Base-by-base conservation (phyloP, 257 asterid species). In the Scutellaria barbata region DNA sequence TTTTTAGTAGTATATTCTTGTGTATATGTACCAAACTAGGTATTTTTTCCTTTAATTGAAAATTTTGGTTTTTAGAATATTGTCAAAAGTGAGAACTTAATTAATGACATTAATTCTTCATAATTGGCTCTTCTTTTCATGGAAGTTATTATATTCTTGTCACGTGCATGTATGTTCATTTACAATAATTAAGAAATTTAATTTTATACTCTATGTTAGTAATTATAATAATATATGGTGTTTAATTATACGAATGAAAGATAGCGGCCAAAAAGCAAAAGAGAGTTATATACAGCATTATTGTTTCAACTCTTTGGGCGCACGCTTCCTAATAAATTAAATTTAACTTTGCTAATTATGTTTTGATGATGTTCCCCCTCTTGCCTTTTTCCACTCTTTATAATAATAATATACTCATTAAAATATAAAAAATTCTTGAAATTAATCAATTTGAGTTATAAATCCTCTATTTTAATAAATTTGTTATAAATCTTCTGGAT, bases 321-420 rank as follows among this genome's bases (percentile, higher is more conserved):
- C 80, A 75, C 80, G 80, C 83, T 77, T 75, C 63, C 30, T 69
- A 58, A 33, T 70, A n/a, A 51, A 13, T 18, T 58, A 20, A 25
- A 47, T 40, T 25, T 73, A 11, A 62, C 52, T 68, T 69, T 69
- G 45, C 17, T 35, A 42, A 37, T 53, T 42, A 18, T 41, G 57
- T 25, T 47, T 74, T 64, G 30, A 60, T 50, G 41, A 53, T 51
- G 72, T 53, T 54, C 20, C 51, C 66, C 16, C 58, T 53, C 12
- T 70, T 41, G 30, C 18, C 12, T 60, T 14, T 60, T 17, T 6
- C 43, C 33, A 37, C 16, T 16, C 1, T 18, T 47, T 0, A 43
- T 43, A 43, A 8, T 30, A 1, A 30, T 30, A 30, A 30, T 30
- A 30, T 30, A 5, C 5, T 30, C 35, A 30, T 30, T 30, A 30